These are phyloP conservation scores for Atkinsonella hypoxylon DNA, from an alignment of 2,329 filamentous ascomycete species.

Conservation along the genomic window DNA sequence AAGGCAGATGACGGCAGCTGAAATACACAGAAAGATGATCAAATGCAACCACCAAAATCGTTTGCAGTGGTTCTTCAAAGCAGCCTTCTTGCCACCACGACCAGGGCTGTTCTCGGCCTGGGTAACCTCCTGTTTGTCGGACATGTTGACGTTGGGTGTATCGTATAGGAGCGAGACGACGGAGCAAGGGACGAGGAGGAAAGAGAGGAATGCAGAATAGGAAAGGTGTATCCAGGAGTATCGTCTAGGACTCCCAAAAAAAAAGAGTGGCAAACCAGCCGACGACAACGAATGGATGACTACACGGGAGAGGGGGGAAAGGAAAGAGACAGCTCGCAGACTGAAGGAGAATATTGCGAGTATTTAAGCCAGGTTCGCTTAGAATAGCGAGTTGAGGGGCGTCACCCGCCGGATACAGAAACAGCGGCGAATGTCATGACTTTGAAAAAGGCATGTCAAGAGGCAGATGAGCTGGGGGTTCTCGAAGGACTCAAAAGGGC, in stretches of 20 bases:
- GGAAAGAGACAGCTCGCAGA: not conserved
- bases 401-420: not conserved
- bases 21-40: constrained; percentile 34
- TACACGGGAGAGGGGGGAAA: not conserved
- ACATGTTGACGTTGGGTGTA: constrained; percentile 18
- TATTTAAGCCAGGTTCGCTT: constrained; percentile 5
- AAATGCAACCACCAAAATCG: constrained; percentile 52
- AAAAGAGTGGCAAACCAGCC: not conserved
- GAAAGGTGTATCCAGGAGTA: not conserved
- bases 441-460: not conserved
- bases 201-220: not conserved
- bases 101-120: constrained; percentile 22
- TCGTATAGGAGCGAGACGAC: not conserved
- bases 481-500: too few species aligned
- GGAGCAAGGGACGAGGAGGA: not conserved
- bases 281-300: constrained; percentile 1
- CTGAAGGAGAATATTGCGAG: constrained; percentile 6
- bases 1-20: constrained; percentile 43
- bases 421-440: not conserved
- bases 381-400: not conserved
- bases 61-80: constrained; percentile 34
- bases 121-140: constrained; percentile 23
- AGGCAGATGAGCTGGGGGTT: not conserved
- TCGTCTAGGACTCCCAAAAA: not conserved
- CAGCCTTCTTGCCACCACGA: constrained; percentile 23